Conservation (phyloP, 306 rosid genomes). For the Acacia melanoxylon region DNA sequence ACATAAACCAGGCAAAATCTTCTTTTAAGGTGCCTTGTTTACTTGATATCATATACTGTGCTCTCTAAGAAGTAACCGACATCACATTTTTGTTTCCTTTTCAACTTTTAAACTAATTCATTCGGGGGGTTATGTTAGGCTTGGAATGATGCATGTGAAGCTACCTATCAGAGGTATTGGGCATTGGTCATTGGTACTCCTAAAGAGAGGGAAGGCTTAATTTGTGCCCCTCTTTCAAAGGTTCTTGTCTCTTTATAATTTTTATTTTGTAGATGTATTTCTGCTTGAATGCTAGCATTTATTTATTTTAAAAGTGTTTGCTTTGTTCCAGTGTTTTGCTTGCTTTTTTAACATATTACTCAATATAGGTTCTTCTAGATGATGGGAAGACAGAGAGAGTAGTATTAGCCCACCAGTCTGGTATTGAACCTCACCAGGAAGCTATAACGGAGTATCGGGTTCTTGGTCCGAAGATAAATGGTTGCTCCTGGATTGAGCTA, state of each 20-base stretch:
- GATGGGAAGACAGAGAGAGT: slow-evolving; percentile 98
- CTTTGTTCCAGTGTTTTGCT: slow-evolving; percentile 15
- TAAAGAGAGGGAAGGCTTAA: slow-evolving; percentile 77
- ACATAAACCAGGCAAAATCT: slow-evolving; percentile 53
- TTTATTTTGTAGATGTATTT: slow-evolving; percentile 8
- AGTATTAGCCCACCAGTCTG: slow-evolving; percentile 66
- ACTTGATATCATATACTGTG: slow-evolving; percentile 8
- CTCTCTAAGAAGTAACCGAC: not conserved
- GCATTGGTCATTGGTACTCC: slow-evolving; percentile 91
- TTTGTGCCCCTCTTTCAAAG: slow-evolving; percentile 89
- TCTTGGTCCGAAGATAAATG: slow-evolving; percentile 89
- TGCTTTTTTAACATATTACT: slow-evolving; percentile 5
- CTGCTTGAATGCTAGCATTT: slow-evolving; percentile 20
- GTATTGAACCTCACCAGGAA: slow-evolving; percentile 81
- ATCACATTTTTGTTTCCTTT: not conserved
- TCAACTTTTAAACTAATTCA: slow-evolving; percentile 11
- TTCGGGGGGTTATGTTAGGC: slow-evolving; percentile 44
- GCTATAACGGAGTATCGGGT: slow-evolving; percentile 90
- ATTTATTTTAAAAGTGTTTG: slow-evolving; percentile 13
- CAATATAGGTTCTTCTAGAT: slow-evolving; percentile 73
- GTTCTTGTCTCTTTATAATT: slow-evolving; percentile 41
- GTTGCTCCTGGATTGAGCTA: slow-evolving; percentile 96
- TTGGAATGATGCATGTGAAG: slow-evolving; percentile 76
- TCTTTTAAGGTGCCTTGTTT: slow-evolving; percentile 56
- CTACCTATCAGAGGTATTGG: slow-evolving; percentile 85